phyloP scores from a whole-genome alignment of 2,329 filamentous ascomycete genomes.

The Hymenoscyphus fructigenus region DNA sequence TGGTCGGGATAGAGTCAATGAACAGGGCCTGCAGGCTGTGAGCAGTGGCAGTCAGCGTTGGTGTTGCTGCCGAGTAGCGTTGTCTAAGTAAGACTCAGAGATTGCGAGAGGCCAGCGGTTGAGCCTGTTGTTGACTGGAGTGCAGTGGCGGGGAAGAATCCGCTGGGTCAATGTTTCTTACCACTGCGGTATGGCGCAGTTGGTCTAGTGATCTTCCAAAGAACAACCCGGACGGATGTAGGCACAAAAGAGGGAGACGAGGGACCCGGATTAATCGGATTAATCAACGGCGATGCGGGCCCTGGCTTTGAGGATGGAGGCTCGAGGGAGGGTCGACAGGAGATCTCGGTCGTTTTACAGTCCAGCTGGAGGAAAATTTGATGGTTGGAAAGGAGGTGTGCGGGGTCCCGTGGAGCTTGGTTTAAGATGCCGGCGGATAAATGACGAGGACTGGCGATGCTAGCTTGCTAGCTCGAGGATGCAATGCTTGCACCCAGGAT shows the following conservation, averaged over 20 bases:
- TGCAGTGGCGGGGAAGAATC: not conserved
- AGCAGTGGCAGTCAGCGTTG: not conserved
- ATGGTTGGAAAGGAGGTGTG: not conserved
- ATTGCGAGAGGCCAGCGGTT: not conserved
- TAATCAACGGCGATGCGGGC: not conserved
- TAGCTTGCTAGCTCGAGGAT: constrained; percentile 1
- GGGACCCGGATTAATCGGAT: not conserved
- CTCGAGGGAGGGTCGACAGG: too few relatives aligned
- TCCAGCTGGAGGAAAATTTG: not conserved
- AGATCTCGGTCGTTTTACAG: not conserved
- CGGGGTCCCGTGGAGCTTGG: constrained; percentile 1
- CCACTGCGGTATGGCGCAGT: not conserved
- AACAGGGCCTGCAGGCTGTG: not conserved
- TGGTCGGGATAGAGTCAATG: not conserved
- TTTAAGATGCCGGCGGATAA: not conserved
- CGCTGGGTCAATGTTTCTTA: too few relatives aligned
- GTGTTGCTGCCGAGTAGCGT: not conserved
- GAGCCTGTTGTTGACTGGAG: not conserved
- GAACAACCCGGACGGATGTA: not conserved
- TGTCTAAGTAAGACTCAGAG: not conserved
- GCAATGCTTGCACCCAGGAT: not conserved
- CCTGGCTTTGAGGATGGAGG: not conserved
- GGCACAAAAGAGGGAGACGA: not conserved
- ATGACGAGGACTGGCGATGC: not conserved
- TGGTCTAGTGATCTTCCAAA: not conserved